Base-by-base conservation (phyloP, 108 stramenopile species). In the Schizochytrium sp. region DNA sequence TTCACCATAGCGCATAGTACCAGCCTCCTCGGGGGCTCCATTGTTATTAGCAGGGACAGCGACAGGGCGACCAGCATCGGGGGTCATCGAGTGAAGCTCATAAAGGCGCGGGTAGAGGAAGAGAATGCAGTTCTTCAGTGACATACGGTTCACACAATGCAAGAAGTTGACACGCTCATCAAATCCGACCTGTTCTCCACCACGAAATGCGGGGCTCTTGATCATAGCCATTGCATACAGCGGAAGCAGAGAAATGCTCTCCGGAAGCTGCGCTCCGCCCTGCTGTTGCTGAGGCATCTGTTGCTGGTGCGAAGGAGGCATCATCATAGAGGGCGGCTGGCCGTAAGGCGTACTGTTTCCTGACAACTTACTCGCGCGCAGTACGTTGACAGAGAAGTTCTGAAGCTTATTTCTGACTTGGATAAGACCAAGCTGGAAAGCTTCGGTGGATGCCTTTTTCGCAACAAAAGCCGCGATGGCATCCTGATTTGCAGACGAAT, bases 41-140 rank as follows among this genome's bases (percentile, higher is more conserved):
- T 92, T 92, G 4, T 92, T 89, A 4, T 59, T 61, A 12, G 45
- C 92, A 59, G 92, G 92, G 38, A 91, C 91, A 5, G 88, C 64
- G 42, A 93, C 72, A 57, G 72, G 56, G 69, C 59, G 72, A 50
- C 92, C 97, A n/a, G 64, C 92, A 88, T 91, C 93, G 4, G 91
- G 57, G 7, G 88, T 88, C 97, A 99, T 97, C 60, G 96, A 95
- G 92, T 99, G 98, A 50, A 99, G 61, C 41, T 95, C 92, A 93
- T 98, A 98, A 93, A 99, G 94, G 46, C 97, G 96, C 3, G 99
- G 98, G 91, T 99, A 98, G 45, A 97, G 90, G 93, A 94, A 98
- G 87, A 92, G 88, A 58, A 93, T 93, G 46, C 94, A 92, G 28
- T 94, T 94, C n/a, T 89, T 92, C 38, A 96, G 93, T 89, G 92